These are phyloP conservation scores for Rhododendron molle DNA, from an alignment of 148 eudicot species.

Conservation along the genomic window DNA sequence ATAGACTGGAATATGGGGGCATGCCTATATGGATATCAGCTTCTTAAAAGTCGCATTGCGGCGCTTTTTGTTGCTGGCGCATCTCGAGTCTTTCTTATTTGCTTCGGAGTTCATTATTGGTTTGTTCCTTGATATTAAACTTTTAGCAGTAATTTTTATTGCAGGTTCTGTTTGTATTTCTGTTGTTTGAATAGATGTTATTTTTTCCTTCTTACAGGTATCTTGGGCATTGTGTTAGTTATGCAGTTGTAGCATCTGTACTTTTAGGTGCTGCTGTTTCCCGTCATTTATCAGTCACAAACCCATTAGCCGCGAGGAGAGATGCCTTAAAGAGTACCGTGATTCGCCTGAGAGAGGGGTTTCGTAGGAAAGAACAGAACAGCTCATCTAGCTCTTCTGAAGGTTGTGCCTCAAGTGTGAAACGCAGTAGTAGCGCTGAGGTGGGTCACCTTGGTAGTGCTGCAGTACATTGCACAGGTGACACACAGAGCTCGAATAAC, in stretches of 20 bases:
- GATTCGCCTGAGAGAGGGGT: constrained; percentile 91
- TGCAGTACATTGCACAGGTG: constrained; percentile 60
- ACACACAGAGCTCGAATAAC: constrained; percentile 57
- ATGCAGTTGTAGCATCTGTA: constrained; percentile 93
- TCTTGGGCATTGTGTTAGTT: constrained; percentile 93
- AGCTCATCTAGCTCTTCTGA: constrained; percentile 96
- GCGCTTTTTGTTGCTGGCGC: constrained; percentile 92
- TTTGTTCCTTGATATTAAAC: constrained; percentile 27
- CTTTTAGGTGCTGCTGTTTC: constrained; percentile 96
- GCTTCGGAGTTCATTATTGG: constrained; percentile 99
- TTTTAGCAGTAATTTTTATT: neutral
- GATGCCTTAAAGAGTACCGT: constrained; percentile 97
- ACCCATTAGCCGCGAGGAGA: constrained; percentile 93
- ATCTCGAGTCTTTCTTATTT: constrained; percentile 88
- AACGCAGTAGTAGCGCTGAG: constrained; percentile 97
- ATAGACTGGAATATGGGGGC: constrained; percentile 99
- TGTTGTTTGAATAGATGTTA: constrained; percentile 12
- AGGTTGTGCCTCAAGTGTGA: constrained; percentile 91
- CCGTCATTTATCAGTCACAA: constrained; percentile 79
- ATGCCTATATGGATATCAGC: constrained; percentile 89
- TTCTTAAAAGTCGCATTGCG: constrained; percentile 75
- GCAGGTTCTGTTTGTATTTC: neutral
- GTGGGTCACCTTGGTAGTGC: constrained; percentile 80
- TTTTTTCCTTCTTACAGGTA: constrained; percentile 45
- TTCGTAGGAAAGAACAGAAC: constrained; percentile 81